Evolutionary conservation across 1,139 yeast genomes (phyloP).

Genomic region (Blastobotrys petasosporus): DNA sequence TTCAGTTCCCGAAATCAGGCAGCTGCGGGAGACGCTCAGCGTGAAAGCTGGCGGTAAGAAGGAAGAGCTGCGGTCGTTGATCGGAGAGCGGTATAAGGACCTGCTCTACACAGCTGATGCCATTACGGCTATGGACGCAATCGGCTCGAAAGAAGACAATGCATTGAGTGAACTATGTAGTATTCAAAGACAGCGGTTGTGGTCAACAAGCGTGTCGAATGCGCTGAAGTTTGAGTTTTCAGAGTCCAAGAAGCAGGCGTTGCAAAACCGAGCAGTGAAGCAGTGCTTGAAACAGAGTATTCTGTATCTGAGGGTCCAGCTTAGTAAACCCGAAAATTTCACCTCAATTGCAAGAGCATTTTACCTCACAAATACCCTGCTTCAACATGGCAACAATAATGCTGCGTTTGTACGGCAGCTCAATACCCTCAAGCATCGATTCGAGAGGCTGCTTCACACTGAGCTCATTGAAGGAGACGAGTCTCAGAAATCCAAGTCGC

Average conservation of each 20-base stretch:
- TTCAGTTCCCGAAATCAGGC: slow-evolving; percentile 24
- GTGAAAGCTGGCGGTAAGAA: slow-evolving; percentile 30
- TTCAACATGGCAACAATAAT: not conserved
- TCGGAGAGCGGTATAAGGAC: slow-evolving; percentile 63
- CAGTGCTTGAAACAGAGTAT: slow-evolving; percentile 10
- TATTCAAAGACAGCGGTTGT: slow-evolving; percentile 16
- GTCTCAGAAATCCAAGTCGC: not conserved
- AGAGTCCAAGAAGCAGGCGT: not conserved
- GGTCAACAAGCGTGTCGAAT: slow-evolving; percentile 18
- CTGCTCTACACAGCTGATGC: slow-evolving; percentile 64
- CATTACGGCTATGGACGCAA: slow-evolving; percentile 48
- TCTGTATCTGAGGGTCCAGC: slow-evolving; percentile 10
- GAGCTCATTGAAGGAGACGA: slow-evolving; percentile 11
- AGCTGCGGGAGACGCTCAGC: slow-evolving; percentile 20
- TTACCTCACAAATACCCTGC: slow-evolving; percentile 14
- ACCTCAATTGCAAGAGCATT: slow-evolving; percentile 16
- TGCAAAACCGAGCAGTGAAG: slow-evolving; percentile 11
- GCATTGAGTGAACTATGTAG: slow-evolving; percentile 21
- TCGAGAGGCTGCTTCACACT: slow-evolving; percentile 10
- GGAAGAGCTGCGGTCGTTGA: slow-evolving; percentile 49
- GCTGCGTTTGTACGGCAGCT: not conserved
- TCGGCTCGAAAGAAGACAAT: slow-evolving; percentile 31
- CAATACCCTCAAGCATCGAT: slow-evolving; percentile 5
- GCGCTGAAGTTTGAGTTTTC: slow-evolving; percentile 11
- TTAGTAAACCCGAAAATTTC: slow-evolving; percentile 12